Evolutionary conservation across 768 basidiomycete species (phyloP).

Genomic region (Hirschioporus abietinus): DNA sequence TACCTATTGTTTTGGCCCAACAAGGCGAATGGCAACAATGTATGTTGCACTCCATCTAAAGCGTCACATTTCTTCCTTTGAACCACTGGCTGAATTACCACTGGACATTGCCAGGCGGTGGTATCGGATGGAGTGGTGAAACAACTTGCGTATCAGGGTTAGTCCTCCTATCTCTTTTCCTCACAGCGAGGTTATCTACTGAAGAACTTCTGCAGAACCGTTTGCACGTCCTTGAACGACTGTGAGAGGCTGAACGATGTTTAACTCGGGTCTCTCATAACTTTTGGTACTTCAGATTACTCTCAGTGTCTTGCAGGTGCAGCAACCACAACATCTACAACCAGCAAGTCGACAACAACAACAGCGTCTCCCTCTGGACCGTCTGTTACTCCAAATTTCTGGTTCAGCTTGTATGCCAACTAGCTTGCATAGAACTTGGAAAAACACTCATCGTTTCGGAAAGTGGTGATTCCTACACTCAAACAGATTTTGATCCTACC

Average conservation of each 20-base stretch:
- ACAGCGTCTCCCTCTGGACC: slow-evolving; percentile 16
- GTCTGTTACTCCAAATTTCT: slow-evolving; percentile 33
- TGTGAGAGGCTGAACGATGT: slow-evolving; percentile 18
- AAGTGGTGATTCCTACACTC: slow-evolving; percentile 56
- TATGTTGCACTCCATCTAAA: neutral
- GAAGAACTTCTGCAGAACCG: slow-evolving; percentile 10
- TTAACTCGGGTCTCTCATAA: neutral
- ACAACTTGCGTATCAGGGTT: slow-evolving; percentile 39
- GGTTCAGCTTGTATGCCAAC: slow-evolving; percentile 51
- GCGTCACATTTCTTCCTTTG: neutral
- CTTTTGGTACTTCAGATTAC: slow-evolving; percentile 27
- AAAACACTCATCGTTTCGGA: neutral
- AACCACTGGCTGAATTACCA: neutral
- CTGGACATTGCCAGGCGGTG: slow-evolving; percentile 14
- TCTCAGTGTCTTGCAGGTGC: slow-evolving; percentile 33
- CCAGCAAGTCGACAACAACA: slow-evolving; percentile 14
- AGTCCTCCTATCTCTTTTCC: slow-evolving; percentile 5
- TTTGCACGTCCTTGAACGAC: slow-evolving; percentile 24
- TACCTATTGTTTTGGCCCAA: slow-evolving; percentile 5
- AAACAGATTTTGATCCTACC: slow-evolving; percentile 43
- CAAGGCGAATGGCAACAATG: slow-evolving; percentile 7
- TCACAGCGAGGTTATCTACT: neutral
- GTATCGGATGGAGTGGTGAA: slow-evolving; percentile 34
- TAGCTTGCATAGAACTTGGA: neutral
- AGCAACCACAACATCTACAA: slow-evolving; percentile 8